phyloP scores from a whole-genome alignment of 78 protist species.

The Protostelium mycophagum region DNA sequence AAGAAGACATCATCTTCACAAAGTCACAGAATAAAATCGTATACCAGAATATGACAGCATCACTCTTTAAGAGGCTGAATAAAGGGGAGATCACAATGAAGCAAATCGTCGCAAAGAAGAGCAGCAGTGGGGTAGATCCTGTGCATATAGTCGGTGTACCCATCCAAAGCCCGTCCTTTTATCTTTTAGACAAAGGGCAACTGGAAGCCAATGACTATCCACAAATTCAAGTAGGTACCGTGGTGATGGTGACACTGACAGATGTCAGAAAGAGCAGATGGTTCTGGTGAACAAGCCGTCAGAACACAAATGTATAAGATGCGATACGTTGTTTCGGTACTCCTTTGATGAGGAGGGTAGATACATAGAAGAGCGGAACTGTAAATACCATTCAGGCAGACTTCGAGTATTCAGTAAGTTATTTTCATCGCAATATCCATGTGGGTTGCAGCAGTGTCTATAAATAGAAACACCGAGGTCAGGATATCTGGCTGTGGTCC shows the following conservation, averaged over 20 bases:
- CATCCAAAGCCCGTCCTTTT: conserved; percentile 19
- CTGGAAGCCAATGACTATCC: conserved; percentile 37
- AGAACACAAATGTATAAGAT: neutral
- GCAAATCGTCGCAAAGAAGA: too few relatives aligned
- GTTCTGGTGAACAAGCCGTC: neutral
- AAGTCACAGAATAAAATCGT: neutral
- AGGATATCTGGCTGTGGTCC: neutral
- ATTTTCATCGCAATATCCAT: neutral
- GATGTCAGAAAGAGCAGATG: neutral
- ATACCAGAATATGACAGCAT: neutral
- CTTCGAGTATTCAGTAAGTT: neutral
- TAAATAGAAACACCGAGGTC: neutral
- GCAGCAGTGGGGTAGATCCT: neutral
- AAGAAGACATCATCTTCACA: neutral
- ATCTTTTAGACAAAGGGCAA: conserved; percentile 23
- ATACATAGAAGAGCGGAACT: neutral
- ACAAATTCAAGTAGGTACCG: conserved; percentile 1
- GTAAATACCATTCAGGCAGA: neutral
- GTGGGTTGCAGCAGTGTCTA: neutral
- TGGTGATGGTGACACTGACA: conserved; percentile 5
- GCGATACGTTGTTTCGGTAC: neutral
- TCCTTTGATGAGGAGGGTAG: neutral
- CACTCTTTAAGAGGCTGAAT: neutral
- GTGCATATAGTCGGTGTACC: neutral
- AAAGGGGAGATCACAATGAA: too few relatives aligned